Evolutionary conservation across 2,329 filamentous ascomycete species (phyloP), one percentile per base, ranked within the genome.

Genomic region (Epicoccum nigrum): DNA sequence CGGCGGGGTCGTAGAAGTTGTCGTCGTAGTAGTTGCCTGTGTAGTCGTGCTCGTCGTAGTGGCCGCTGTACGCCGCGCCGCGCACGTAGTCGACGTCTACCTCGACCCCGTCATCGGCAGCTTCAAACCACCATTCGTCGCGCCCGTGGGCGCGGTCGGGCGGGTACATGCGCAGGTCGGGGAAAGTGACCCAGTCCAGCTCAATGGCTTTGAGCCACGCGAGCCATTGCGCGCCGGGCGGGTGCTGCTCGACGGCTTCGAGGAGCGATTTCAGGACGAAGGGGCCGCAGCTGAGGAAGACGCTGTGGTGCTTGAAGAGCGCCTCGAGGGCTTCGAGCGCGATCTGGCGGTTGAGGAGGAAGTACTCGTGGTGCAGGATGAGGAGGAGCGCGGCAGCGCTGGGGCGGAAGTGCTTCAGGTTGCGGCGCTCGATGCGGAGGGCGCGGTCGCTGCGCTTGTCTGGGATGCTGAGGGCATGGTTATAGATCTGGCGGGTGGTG

Each of bases 151-250:
- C 59, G 15, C 60, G 43, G 13, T 68, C 59, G 7, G 69, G 70
- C 2, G 69, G 69, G 42, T 72, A 72, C 28, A 57, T 49, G 13
- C 56, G 50, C 32, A 73, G 55, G 30, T 69, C 68, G 1, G 70
- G 70, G 31, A 73, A 68, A 0, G 69, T 73, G 28, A 65, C 58
- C 70, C 70, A 73, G 41, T 72, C 66, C 1, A 72, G 44, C 34
- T 71, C 65, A 8, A 73, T 64, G 11, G 54, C 56, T 44, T 65
- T 68, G 13, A 72, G 51, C 62, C 64, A 68, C 27, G 52, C 53
- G 28, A 73, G 59, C 67, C 67, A 71, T 31, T 66, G 58, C 27
- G 58, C 60, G 34, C 65, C 65, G 2, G 54, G 47, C 2, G 56
- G 63, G 6, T 63, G 54, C 20, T 61, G 50, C 45, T 70, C 67